Evolutionary conservation across 305 asterid genomes (phyloP).

Genomic region (Caryopteris hybrid): DNA sequence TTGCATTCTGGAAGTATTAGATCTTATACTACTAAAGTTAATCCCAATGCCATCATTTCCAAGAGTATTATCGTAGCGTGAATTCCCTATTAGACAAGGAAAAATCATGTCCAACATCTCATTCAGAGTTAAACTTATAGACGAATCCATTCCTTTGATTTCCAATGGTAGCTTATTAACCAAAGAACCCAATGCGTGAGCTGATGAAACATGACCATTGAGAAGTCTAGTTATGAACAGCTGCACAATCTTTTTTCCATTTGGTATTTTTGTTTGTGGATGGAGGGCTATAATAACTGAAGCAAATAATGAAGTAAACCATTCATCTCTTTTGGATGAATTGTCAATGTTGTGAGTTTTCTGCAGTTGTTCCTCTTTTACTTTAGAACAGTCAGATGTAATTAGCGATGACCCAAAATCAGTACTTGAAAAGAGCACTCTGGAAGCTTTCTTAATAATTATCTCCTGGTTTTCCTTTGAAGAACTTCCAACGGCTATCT

Average conservation of each 20-base stretch:
- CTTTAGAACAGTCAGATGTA: conserved; percentile 27
- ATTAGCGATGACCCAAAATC: conserved; percentile 27
- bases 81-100: conserved; percentile 36
- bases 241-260: conserved; percentile 50
- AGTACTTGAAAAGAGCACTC: conserved; percentile 43
- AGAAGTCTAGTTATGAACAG: conserved; percentile 50
- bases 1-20: conserved; percentile 26
- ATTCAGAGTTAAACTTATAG: conserved; percentile 39
- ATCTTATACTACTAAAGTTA: conserved; percentile 35
- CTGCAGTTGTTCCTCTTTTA: conserved; percentile 30
- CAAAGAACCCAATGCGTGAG: conserved; percentile 92
- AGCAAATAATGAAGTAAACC: conserved; percentile 66
- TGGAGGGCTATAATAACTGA: conserved; percentile 72
- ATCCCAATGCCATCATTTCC: conserved; percentile 35
- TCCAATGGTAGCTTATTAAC: conserved; percentile 81
- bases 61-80: conserved; percentile 17
- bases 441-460: conserved; percentile 50
- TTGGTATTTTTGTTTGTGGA: conserved; percentile 65
- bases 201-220: conserved; percentile 77
- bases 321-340: conserved; percentile 46
- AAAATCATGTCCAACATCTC: conserved; percentile 59
- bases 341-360: conserved; percentile 23
- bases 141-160: conserved; percentile 26
- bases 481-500: conserved; percentile 69
- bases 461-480: conserved; percentile 61